Evolutionary conservation across 2,329 filamentous ascomycete species (phyloP), one percentile per base, ranked within the genome.

Genomic region (Pseudocercospora vitis): DNA sequence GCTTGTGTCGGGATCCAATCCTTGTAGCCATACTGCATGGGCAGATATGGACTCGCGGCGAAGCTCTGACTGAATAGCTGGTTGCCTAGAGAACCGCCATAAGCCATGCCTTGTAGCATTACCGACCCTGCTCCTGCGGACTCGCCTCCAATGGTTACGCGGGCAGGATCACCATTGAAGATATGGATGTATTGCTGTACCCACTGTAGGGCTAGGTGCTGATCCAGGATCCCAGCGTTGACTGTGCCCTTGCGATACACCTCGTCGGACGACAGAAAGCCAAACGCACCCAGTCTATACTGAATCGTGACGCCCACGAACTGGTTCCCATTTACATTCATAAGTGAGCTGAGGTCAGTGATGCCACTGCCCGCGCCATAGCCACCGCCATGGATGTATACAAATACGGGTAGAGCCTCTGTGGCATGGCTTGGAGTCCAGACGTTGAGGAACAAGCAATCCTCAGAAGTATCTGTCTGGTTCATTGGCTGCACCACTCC

Each of bases 11-110:
- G 76, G 9, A 75, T 64, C 28, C 68, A 70, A 12, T 75, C 76
- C 46, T 76, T 71, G 60, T 77, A 81, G 11, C 68, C 70, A 63
- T 81, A 81, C 57, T 82, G 78, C 50, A 77, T 76, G 0, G 81
- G 78, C 7, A 81, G 71, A 58, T 80, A 84, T 14, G 50, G 80
- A 7, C 73, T 77, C 1, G 73, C 71, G 1, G 76, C 66, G 23
- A 74, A 69, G 45, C 56, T 57, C 63, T 73, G 61, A 19, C 39
- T 52, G 53, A 67, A 66, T 4, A 66, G 56, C 14, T 56, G 50
- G n/a, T 57, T 58, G 12, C 64, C 65, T 16, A 65, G 45, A 7
- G 60, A 50, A n/a, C 63, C 62, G 9, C 61, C 62, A 31, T 64
- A 63, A 3, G 63, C 62, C 54, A 64, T 64, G 40, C 65, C 59